Percentiles rank a stretch among this genome's conserved stretches.
These are phyloP conservation scores for Odontarrhena argentea DNA, from an alignment of 345 rosid species.

Conservation along the genomic window DNA sequence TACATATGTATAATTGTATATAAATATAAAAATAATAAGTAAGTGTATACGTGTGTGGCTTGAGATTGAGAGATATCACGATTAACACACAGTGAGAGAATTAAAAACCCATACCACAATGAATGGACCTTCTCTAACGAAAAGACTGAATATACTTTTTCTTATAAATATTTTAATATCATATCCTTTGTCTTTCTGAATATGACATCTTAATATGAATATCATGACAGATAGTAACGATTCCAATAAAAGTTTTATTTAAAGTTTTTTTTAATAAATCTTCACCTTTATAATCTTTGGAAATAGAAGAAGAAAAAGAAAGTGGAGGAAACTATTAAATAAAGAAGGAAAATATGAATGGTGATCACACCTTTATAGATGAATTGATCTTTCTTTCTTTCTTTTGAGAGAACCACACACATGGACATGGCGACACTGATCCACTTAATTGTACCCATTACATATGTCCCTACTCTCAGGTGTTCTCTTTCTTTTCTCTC, in stretches of 20 bases:
- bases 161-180: conserved; percentile 4
- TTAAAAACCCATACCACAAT: conserved; percentile 34
- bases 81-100: conserved; percentile 22
- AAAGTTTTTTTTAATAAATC: conserved; percentile 5
- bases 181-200: conserved; percentile 20
- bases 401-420: conserved; percentile 34
- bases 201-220: conserved; percentile 28
- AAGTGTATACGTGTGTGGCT: conserved; percentile 31
- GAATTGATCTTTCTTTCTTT: conserved; percentile 27
- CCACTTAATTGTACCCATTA: conserved; percentile 21
- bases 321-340: conserved; percentile 41
- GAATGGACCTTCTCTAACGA: conserved; percentile 39
- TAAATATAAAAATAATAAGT: neutral
- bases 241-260: conserved; percentile 11
- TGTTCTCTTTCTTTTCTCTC: conserved; percentile 22
- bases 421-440: conserved; percentile 37
- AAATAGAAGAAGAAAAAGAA: conserved; percentile 23
- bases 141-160: conserved; percentile 34
- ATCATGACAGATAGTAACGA: conserved; percentile 33
- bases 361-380: conserved; percentile 32
- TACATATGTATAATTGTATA: neutral
- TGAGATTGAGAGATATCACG: conserved; percentile 18
- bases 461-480: conserved; percentile 37
- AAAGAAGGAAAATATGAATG: neutral
- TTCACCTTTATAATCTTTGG: neutral